Percentiles rank a stretch among this genome's conserved stretches.
These are phyloP conservation scores for Diutina siamensis DNA, from an alignment of 1,139 yeast genomes.

Conservation along the genomic window DNA sequence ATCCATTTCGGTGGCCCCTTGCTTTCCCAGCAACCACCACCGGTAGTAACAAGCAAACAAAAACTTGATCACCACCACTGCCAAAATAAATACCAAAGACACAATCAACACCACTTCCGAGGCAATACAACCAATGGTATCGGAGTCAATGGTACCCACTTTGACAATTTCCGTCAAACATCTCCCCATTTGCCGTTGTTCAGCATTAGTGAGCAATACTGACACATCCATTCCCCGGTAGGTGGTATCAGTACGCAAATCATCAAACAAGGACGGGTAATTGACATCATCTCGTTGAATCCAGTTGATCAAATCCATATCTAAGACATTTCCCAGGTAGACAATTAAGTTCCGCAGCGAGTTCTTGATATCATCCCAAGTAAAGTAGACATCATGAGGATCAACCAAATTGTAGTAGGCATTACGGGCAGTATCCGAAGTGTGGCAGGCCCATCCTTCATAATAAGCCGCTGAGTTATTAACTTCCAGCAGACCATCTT, in stretches of 20 bases:
- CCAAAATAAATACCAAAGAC: constrained; percentile 73
- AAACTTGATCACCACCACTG: constrained; percentile 69
- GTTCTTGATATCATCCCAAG: constrained; percentile 79
- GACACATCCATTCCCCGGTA: constrained; percentile 76
- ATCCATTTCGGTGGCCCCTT: constrained; percentile 63
- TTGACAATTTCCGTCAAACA: constrained; percentile 82
- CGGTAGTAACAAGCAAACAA: constrained; percentile 79
- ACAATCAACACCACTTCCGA: constrained; percentile 71
- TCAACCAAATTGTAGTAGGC: constrained; percentile 51
- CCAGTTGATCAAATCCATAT: constrained; percentile 68
- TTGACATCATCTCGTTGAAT: constrained; percentile 53
- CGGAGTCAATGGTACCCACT: constrained; percentile 83
- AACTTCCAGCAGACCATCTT: constrained; percentile 60
- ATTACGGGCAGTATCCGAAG: constrained; percentile 54
- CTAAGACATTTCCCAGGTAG: constrained; percentile 79
- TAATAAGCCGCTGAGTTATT: constrained; percentile 54
- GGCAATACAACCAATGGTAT: constrained; percentile 93
- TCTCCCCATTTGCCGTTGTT: constrained; percentile 61
- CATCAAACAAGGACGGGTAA: constrained; percentile 63
- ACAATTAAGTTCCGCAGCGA: constrained; percentile 71
- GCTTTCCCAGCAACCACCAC: constrained; percentile 68
- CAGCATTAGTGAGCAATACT: constrained; percentile 54
- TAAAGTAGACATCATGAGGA: constrained; percentile 70
- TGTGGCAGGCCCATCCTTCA: constrained; percentile 87
- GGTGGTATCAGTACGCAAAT: constrained; percentile 40